A percentile compares a stretch with the other conserved stretches of the same genome.
Conservation (phyloP, 2,329 filamentous ascomycete species). For the Aspergillus udagawae region DNA sequence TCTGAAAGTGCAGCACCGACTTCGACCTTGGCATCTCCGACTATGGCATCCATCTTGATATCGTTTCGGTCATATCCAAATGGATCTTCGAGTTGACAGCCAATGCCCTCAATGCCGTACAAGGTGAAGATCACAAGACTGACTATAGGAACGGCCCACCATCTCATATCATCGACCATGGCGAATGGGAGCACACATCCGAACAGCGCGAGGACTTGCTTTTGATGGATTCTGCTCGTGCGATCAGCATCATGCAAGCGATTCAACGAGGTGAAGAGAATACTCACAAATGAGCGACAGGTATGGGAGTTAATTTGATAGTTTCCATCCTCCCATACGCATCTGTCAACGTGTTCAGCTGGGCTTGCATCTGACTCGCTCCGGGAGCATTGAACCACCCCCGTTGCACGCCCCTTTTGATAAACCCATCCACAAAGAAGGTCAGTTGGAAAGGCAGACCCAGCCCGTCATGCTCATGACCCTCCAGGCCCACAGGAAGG, state of each 20-base stretch:
- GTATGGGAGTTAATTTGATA: conserved; percentile 60
- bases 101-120: conserved; percentile 62
- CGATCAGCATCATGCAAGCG: neutral
- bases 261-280: neutral
- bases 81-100: conserved; percentile 61
- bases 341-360: conserved; percentile 54
- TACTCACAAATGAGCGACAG: conserved; percentile 55
- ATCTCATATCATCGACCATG: conserved; percentile 59
- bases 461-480: conserved; percentile 56
- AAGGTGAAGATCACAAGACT: conserved; percentile 60
- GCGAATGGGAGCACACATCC: conserved; percentile 59
- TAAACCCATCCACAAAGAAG: conserved; percentile 58
- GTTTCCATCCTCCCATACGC: conserved; percentile 63
- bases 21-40: conserved; percentile 57
- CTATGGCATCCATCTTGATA: conserved; percentile 65
- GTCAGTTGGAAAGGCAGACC: conserved; percentile 58
- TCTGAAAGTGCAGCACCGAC: conserved; percentile 56
- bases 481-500: conserved; percentile 48
- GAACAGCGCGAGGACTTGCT: conserved; percentile 61
- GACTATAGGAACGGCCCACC: conserved; percentile 59
- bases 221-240: conserved; percentile 54
- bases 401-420: conserved; percentile 52
- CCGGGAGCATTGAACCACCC: conserved; percentile 60
- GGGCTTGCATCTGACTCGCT: conserved; percentile 54
- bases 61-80: conserved; percentile 64